Base-by-base conservation (phyloP, 768 basidiomycete species). In the Boletus subparvulus region DNA sequence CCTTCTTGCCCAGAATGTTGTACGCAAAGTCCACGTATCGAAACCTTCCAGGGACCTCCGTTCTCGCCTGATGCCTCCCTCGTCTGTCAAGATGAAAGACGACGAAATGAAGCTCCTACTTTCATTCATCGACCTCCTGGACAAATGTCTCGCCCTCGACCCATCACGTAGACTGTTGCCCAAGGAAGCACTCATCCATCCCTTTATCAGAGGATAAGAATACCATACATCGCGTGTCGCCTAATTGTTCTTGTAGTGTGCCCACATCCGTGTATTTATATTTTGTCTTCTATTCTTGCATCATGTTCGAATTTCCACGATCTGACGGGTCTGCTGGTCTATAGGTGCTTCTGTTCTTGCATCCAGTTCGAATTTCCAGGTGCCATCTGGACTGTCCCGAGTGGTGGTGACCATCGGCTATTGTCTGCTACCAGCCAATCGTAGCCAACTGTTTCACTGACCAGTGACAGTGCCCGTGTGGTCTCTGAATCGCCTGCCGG, bases 61-160 rank as follows among this genome's bases (percentile, higher is more conserved):
- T 32, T 80, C 89, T 9, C 79, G 96, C 43, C 74, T 98, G 41
- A 83, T 98, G 80, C 93, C 93, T 0, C 80, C 89, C 0, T 79
- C 87, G 1, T 83, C 84, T 0, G 83, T 85, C 36, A 91, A 92
- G 73, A 74, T 92, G 70, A 90, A 86, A 65, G 94, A 95, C 62
- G 95, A 96, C 54, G 94, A 98, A 74, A 83, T 79, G 66, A 92
- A 91, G 73, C 70, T 92, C 61, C 61, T 97, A 11, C 67, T 79
- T 24, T 83, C 85, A 6, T 97, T 99, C 66, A 82, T 96, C 47
- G 95, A 98, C 70, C 72, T 98, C 44, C 72, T 99, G 55, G 95
- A 98, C 67, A 94, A 88, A 74, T 96, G 95, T 70, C 78, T 97
- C 28, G 77, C 83, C 21, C 79, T 99, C 16, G 96, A 98, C 69